These are phyloP conservation scores for Pichia exigua DNA, from an alignment of 805 yeast genomes.

Conservation along the genomic window DNA sequence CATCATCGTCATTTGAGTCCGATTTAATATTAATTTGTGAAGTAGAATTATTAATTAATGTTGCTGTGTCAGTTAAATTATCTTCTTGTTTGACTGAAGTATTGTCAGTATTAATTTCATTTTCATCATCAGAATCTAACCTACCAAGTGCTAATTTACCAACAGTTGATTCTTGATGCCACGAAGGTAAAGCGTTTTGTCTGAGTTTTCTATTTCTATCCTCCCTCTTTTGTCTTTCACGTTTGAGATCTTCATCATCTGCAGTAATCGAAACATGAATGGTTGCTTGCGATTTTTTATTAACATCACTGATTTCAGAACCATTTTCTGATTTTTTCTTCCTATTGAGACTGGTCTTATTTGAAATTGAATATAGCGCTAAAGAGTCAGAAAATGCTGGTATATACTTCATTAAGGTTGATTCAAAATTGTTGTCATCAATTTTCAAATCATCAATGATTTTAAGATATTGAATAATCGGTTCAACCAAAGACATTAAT, in stretches of 20 bases:
- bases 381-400: slow-evolving; percentile 71
- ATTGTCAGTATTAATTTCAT: slow-evolving; percentile 14
- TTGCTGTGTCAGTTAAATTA: neutral
- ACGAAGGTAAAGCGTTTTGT: slow-evolving; percentile 92
- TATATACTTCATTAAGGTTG: slow-evolving; percentile 69
- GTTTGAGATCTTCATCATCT: slow-evolving; percentile 63
- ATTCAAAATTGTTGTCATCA: slow-evolving; percentile 86
- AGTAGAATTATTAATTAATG: neutral
- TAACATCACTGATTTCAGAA: slow-evolving; percentile 25
- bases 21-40: neutral
- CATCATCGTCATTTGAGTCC: neutral
- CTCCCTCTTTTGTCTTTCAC: slow-evolving; percentile 58
- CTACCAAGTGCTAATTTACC: slow-evolving; percentile 57
- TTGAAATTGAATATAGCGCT: slow-evolving; percentile 62
- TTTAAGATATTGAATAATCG: slow-evolving; percentile 74
- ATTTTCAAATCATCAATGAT: slow-evolving; percentile 71
- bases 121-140: slow-evolving; percentile 44
- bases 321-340: slow-evolving; percentile 20
- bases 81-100: neutral
- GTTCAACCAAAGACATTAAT: slow-evolving; percentile 84
- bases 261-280: slow-evolving; percentile 86
- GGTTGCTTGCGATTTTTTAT: slow-evolving; percentile 62
- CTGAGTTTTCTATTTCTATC: slow-evolving; percentile 63
- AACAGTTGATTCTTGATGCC: slow-evolving; percentile 91
- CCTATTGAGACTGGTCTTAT: slow-evolving; percentile 26